These are phyloP conservation scores for Jaenimonas drosophilae DNA, from an alignment of 208 protist species.

Conservation along the genomic window DNA sequence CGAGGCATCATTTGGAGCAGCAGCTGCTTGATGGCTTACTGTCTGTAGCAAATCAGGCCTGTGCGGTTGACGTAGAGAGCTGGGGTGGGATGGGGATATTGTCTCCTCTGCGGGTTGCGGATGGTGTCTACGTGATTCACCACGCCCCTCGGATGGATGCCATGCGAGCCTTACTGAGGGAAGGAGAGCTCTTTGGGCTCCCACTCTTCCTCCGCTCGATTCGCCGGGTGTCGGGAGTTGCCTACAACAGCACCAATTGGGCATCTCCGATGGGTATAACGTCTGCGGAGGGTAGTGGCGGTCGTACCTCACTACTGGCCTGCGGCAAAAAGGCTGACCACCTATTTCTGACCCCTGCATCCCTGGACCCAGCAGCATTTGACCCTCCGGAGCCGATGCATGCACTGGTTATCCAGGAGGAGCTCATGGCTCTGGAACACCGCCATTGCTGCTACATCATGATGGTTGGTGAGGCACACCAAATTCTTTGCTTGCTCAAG, in stretches of 20 bases:
- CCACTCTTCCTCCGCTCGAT: conserved; percentile 83
- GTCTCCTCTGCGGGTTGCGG: conserved; percentile 24
- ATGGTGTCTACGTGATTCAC: conserved; percentile 57
- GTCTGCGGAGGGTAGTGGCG: background rate
- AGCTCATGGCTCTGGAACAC: conserved; percentile 42
- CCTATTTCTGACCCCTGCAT: conserved; percentile 46
- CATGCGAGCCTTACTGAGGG: conserved; percentile 26
- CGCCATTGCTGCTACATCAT: conserved; percentile 46
- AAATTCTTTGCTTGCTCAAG: conserved; percentile 35
- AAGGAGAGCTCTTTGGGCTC: conserved; percentile 68
- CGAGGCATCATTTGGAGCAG: conserved; percentile 36
- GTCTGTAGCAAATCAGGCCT: conserved; percentile 8
- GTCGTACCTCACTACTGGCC: background rate
- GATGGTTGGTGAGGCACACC: conserved; percentile 69
- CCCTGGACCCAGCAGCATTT: conserved; percentile 37
- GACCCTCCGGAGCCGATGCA: conserved; percentile 28
- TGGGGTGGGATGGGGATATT: conserved; percentile 46
- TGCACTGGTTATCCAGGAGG: conserved; percentile 56
- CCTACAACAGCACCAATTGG: background rate
- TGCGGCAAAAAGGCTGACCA: background rate
- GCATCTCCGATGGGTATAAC: background rate
- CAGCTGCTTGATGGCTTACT: conserved; percentile 27
- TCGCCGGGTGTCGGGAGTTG: conserved; percentile 8
- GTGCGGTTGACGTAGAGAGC: conserved; percentile 17
- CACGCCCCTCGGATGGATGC: conserved; percentile 18